phyloP scores from a whole-genome alignment of 2,329 filamentous ascomycete species.

The Fusarium mundagurra region DNA sequence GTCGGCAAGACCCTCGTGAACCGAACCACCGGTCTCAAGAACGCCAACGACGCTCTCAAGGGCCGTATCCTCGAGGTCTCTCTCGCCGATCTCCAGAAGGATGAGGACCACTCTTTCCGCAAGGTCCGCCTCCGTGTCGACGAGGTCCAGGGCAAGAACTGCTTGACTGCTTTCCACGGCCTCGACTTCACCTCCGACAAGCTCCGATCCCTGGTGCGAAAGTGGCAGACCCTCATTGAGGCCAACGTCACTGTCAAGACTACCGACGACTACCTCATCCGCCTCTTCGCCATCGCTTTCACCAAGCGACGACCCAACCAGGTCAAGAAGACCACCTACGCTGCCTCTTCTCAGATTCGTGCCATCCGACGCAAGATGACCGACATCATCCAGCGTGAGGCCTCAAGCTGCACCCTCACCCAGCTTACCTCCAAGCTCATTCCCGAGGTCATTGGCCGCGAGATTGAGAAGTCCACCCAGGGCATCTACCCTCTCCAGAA shows the following conservation, averaged over 20 bases:
- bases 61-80: conserved; percentile 99
- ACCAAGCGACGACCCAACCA: conserved; percentile 99
- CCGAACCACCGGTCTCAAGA: conserved; percentile 99
- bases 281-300: conserved; percentile 98
- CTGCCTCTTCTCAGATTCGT: conserved; percentile 94
- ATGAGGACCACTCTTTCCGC: conserved; percentile 99
- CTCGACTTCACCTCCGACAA: conserved; percentile 99
- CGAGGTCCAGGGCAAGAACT: conserved; percentile 99
- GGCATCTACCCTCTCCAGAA: conserved; percentile 99
- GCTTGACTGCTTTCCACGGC: conserved; percentile 99
- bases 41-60: conserved; percentile 99
- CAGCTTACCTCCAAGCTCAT: conserved; percentile 99
- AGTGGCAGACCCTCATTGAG: conserved; percentile 99
- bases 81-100: conserved; percentile 98
- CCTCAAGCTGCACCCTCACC: conserved; percentile 89
- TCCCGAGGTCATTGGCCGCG: conserved; percentile 98
- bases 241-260: conserved; percentile 99
- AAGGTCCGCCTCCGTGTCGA: conserved; percentile 99
- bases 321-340: conserved; percentile 99
- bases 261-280: conserved; percentile 99
- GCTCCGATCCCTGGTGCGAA: conserved; percentile 97
- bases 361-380: conserved; percentile 99
- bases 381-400: conserved; percentile 98
- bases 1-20: conserved; percentile 99
- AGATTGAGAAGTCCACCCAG: conserved; percentile 99